Evolutionary conservation across 768 basidiomycete genomes (phyloP), one percentile per base, ranked within the genome.

Genomic region (Cystofilobasidium bisporidii): DNA sequence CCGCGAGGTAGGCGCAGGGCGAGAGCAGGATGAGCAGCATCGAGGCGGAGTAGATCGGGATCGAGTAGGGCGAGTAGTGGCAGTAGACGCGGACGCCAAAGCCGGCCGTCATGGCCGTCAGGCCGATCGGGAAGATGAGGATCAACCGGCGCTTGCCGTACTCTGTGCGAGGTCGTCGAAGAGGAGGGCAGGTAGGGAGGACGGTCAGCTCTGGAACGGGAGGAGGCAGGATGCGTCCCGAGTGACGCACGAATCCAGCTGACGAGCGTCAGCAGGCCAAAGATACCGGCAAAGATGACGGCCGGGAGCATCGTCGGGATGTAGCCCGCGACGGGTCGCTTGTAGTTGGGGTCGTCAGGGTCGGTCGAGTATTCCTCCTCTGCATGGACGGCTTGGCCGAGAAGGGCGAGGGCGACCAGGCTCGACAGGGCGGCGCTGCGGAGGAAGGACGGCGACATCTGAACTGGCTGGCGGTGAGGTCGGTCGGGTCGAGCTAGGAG

Each of bases 281-380:
- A 56, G 28, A 56, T 11, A 18, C 4, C 3, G 30, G 17, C 6
- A 30, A 56, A 56, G 53, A 56, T 56, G 30, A 15, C 53, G 5
- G 53, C 53, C 2, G 53, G 53, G 5, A 14, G 5, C 28, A 56
- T 56, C 10, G 30, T 32, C 4, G 53, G 53, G 8, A 56, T 20
- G 30, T 56, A 56, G 30, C 53, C 53, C 17, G 53, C 53, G 53
- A n/a, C n/a, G n/a, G n/a, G n/a, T n/a, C n/a, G n/a, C n/a, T n/a
- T n/a, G n/a, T n/a, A n/a, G n/a, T n/a, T n/a, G n/a, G n/a, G n/a
- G n/a, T n/a, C n/a, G n/a, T n/a, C n/a, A n/a, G n/a, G n/a, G n/a
- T n/a, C n/a, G n/a, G n/a, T n/a, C n/a, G n/a, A n/a, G n/a, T n/a
- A n/a, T n/a, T n/a, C n/a, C n/a, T n/a, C n/a, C n/a, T n/a, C n/a